phyloP scores from a whole-genome alignment of 352 stramenopile genomes.

The Blastocystis sp. region DNA sequence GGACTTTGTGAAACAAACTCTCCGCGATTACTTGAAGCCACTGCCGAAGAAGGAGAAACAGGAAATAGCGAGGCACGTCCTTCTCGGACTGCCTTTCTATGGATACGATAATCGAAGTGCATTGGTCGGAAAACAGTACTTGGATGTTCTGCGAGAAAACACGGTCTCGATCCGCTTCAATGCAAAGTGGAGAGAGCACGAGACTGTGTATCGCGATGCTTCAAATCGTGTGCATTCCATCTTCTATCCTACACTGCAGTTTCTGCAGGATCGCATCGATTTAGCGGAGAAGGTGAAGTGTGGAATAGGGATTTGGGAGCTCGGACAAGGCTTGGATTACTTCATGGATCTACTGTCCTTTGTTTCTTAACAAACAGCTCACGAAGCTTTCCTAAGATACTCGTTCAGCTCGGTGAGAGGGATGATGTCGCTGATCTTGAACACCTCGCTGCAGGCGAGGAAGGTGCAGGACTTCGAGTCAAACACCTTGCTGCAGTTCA shows the following conservation, averaged over 20 bases:
- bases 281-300: slow-evolving; percentile 20
- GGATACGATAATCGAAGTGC: background rate
- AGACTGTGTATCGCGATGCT: background rate
- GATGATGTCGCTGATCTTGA: background rate
- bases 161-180: background rate
- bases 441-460: background rate
- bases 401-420: slow-evolving; percentile 34
- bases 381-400: background rate
- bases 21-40: background rate
- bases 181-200: background rate
- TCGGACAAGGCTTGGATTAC: slow-evolving; percentile 51
- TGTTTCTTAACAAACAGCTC: background rate
- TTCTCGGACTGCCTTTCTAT: slow-evolving; percentile 52
- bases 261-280: slow-evolving; percentile 12
- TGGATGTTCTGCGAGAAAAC: background rate
- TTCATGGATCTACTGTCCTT: slow-evolving; percentile 39
- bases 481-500: slow-evolving; percentile 35
- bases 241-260: slow-evolving; percentile 16
- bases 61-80: background rate
- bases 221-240: background rate
- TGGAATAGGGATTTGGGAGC: slow-evolving; percentile 54
- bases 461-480: background rate
- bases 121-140: background rate
- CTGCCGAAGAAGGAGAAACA: background rate
- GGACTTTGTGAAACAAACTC: slow-evolving; percentile 8